phyloP scores from a whole-genome alignment of 768 basidiomycete genomes.

The Chalciporus pseudorubinellus region DNA sequence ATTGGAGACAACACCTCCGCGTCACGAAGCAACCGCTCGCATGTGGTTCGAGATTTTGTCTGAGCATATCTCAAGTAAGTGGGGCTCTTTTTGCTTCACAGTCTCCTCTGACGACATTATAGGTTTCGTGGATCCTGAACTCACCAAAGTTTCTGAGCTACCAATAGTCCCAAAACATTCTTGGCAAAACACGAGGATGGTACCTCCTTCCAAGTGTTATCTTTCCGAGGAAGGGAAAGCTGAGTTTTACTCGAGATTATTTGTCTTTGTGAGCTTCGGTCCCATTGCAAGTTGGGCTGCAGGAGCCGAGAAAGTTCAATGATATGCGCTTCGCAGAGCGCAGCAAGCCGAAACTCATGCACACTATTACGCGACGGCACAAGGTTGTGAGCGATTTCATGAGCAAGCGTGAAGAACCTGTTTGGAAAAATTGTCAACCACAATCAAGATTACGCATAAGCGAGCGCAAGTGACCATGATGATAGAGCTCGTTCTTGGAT shows the following conservation, averaged over 20 bases:
- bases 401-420: no score
- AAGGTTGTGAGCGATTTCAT: no score
- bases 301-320: no score
- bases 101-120: background rate
- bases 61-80: slow-evolving; percentile 51
- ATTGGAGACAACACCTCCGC: slow-evolving; percentile 54
- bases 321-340: no score
- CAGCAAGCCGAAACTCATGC: no score
- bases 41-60: slow-evolving; percentile 67
- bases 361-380: no score
- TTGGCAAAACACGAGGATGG: slow-evolving; percentile 33
- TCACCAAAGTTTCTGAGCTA: slow-evolving; percentile 50
- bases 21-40: slow-evolving; percentile 47
- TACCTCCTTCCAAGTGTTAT: slow-evolving; percentile 65
- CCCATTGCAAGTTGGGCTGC: slow-evolving; percentile 18
- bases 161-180: slow-evolving; percentile 61
- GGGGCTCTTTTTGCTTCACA: slow-evolving; percentile 7
- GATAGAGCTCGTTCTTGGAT: background rate
- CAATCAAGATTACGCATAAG: no score
- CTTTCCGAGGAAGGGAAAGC: slow-evolving; percentile 48
- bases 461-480: background rate
- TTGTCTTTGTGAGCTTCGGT: slow-evolving; percentile 87
- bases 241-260: slow-evolving; percentile 71
- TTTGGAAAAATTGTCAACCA: no score
- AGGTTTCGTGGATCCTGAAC: slow-evolving; percentile 57